Evolutionary conservation across 129 eudicot genomes (phyloP), one percentile per base, ranked within the genome.

Genomic region (Saussurea involucrata): DNA sequence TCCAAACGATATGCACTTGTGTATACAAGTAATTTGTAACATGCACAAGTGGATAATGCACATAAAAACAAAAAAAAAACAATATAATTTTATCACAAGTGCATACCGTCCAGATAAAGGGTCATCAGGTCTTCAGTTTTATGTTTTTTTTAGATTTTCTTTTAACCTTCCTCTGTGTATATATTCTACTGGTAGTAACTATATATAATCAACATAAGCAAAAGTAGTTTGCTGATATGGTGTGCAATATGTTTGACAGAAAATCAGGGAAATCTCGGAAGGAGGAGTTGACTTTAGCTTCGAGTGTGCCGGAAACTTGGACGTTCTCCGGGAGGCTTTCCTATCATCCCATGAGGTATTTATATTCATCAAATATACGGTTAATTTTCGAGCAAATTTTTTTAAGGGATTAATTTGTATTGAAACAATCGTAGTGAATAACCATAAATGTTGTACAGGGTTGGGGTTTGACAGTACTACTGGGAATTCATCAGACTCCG

Each of bases 251-350:
- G 12, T 27, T 78, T 25, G 40, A 74, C 94, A 89, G 94, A 82
- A 84, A 84, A 84, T 89, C 31, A 84, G 85, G 53, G 90, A 86
- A 18, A 73, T 89, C 49, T 79, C 81, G 8, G 87, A 58, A 21
- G 94, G 94, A 27, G 94, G 94, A 1, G 94, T 89, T 4, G 87
- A 86, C 58, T 89, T 73, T 69, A 84, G 90, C 82, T 89, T 89
- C 31, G 94, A 89, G 78, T 89, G 90, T 82, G 88, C 87, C 11
- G 94, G 94, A 69, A 89, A 89, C 67, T 65, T 89, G 87, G 86
- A 71, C 20, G 89, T 89, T 49, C 90, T 89, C 60, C 87, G 94
- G 2, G 88, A 86, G 77, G 90, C 94, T 61, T 89, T 89, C 60
- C 73, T 89, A 71, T 89, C 94, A 18, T 82, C 85, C 0, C 94